Evolutionary conservation across 768 basidiomycete species (phyloP), one percentile per base, ranked within the genome.

Genomic region (Lyophyllum decastes): DNA sequence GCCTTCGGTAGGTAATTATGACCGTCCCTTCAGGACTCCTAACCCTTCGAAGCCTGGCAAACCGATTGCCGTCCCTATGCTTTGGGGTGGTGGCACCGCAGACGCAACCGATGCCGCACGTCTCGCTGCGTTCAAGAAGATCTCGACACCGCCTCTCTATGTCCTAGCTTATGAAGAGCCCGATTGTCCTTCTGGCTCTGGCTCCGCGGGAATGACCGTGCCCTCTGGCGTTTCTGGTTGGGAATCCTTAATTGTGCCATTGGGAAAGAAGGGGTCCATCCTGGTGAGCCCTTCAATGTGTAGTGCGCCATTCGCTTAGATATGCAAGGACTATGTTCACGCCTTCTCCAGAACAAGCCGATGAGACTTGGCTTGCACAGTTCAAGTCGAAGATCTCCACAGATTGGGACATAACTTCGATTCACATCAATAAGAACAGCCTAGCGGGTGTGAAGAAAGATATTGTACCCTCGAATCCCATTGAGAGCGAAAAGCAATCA

Each of bases 221-320:
- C 64, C 68, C 4, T 71, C 73, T n/a, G 79, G 76, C 19, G 78
- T 75, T 14, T 61, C 59, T 27, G 67, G 66, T 44, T 77, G 78
- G 78, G 73, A 81, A 47, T 58, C 64, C 50, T 65, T 76, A 52
- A 78, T 81, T 50, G 78, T 74, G 3, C 78, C 78, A 1, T 62
- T 79, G 57, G 69, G 70, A 35, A 64, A 62, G n/a, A 74, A 71
- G 49, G 79, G 79, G 9, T 70, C 78, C 19, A 70, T 73, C 54
- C 60, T 78, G 14, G 78, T 74, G 12, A 79, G 78, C 60, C 79
- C 79, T 10, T 76, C 77, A 17, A 80, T 80, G 79, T 81, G 79
- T 64, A 80, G 79, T 81, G 61, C 55, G 78, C 73, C 26, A 53
- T 52, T 46, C 4, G 30, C 35, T 17, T 26, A 25, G 12, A 5